A percentile compares a stretch with the other conserved stretches of the same genome.
phyloP scores from a whole-genome alignment of 2,329 filamentous ascomycete species.

The Fusarium sp. region DNA sequence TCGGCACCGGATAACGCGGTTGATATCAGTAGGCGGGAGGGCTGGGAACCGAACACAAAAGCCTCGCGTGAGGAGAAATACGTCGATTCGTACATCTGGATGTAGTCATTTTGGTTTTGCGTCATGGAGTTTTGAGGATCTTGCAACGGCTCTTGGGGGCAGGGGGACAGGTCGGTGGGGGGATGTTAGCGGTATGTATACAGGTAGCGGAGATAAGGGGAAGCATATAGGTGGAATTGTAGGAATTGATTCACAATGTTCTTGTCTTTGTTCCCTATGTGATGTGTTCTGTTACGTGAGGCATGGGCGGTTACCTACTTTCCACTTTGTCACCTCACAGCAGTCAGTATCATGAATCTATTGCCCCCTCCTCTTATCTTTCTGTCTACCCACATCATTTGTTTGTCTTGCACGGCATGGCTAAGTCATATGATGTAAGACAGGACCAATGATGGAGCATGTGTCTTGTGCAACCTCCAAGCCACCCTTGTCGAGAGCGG shows the following conservation, averaged over 20 bases:
- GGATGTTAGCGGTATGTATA: conserved; percentile 38
- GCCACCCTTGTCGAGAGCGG: background rate
- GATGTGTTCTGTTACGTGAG: background rate
- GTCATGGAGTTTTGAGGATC: conserved; percentile 50
- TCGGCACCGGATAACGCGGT: conserved; percentile 54
- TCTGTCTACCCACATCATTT: background rate
- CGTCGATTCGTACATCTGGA: conserved; percentile 46
- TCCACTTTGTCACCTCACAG: background rate
- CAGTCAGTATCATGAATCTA: background rate
- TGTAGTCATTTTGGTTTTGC: conserved; percentile 52
- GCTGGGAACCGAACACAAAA: background rate
- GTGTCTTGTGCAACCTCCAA: background rate
- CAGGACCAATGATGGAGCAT: background rate
- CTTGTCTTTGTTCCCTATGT: conserved; percentile 15
- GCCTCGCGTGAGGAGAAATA: conserved; percentile 3
- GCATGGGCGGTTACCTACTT: background rate
- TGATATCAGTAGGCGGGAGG: conserved; percentile 32
- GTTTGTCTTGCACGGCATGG: background rate
- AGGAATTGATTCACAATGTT: conserved; percentile 41
- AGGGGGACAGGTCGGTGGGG: conserved; percentile 14
- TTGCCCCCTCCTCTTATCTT: background rate
- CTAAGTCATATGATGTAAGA: background rate
- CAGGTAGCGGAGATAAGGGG: conserved; percentile 25
- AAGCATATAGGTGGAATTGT: conserved; percentile 28
- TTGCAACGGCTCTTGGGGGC: conserved; percentile 40